phyloP scores from a whole-genome alignment of 768 basidiomycete species.

The Pholiota microspora region DNA sequence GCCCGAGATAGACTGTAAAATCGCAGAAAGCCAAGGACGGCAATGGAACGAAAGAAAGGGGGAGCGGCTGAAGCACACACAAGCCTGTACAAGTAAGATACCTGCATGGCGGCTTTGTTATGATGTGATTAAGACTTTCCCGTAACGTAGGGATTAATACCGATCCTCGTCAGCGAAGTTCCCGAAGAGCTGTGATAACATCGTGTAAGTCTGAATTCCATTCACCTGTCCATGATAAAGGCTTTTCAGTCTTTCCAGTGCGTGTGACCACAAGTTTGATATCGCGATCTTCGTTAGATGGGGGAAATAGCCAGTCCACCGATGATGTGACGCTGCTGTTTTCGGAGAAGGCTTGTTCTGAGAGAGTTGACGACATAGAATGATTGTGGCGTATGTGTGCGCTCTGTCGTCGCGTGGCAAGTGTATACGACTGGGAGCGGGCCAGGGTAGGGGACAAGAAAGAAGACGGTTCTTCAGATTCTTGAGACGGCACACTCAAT shows the following conservation, averaged over 20 bases:
- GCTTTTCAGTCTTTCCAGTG: constrained; percentile 6
- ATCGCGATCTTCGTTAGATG: constrained; percentile 9
- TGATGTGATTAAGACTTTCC: no score
- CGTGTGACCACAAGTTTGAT: constrained; percentile 2
- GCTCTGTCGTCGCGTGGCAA: constrained; percentile 8
- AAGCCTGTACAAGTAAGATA: no score
- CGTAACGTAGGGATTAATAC: neutral
- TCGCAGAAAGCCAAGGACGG: neutral
- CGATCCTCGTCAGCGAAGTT: constrained; percentile 16
- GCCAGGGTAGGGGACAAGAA: constrained; percentile 20
- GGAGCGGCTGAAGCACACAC: no score
- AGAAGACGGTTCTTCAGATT: constrained; percentile 3
- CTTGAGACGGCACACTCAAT: neutral
- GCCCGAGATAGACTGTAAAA: neutral
- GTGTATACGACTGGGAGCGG: constrained; percentile 18
- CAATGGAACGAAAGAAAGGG: neutral
- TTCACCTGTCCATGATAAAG: constrained; percentile 25
- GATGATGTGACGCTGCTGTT: constrained; percentile 6
- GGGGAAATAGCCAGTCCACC: constrained; percentile 15
- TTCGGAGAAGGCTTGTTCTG: constrained; percentile 2
- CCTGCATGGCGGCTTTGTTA: no score
- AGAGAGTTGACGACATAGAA: constrained; percentile 12
- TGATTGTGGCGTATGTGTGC: constrained; percentile 9
- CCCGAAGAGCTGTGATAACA: constrained; percentile 26
- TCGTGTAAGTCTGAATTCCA: constrained; percentile 28